Percentiles rank a stretch among this genome's conserved stretches.
These are phyloP conservation scores for Rhizomucor miehei DNA, from an alignment of 371 early-diverging fungal species.

Conservation along the genomic window DNA sequence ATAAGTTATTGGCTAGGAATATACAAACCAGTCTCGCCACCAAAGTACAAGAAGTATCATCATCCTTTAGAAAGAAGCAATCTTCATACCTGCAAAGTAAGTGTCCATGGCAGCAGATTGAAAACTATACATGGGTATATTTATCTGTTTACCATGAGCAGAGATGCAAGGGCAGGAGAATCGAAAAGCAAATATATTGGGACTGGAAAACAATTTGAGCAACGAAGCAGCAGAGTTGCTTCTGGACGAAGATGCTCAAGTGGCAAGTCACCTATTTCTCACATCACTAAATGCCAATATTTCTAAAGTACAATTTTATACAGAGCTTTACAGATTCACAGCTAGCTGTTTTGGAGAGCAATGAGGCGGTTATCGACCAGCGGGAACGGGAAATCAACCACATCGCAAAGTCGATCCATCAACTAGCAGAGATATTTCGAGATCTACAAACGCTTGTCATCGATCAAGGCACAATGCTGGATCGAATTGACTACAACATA, in stretches of 20 bases:
- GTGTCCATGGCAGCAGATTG: constrained; percentile 2
- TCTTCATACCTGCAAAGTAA: constrained; percentile 84
- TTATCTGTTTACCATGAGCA: neutral
- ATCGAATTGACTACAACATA: constrained; percentile 97
- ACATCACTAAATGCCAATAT: neutral
- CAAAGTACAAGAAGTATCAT: constrained; percentile 85
- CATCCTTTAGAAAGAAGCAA: constrained; percentile 81
- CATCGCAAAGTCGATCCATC: constrained; percentile 89
- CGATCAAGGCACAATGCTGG: constrained; percentile 95
- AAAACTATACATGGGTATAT: neutral
- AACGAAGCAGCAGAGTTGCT: constrained; percentile 44
- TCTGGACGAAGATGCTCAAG: constrained; percentile 47
- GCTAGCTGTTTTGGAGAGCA: constrained; percentile 67
- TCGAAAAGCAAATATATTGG: constrained; percentile 45
- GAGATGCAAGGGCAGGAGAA: constrained; percentile 48
- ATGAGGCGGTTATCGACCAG: constrained; percentile 70
- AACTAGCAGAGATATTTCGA: constrained; percentile 88
- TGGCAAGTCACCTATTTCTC: constrained; percentile 22
- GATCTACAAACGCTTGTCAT: constrained; percentile 93
- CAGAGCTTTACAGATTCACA: constrained; percentile 88
- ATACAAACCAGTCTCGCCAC: constrained; percentile 88
- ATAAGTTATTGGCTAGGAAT: constrained; percentile 73
- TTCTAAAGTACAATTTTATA: neutral
- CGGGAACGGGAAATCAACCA: constrained; percentile 91
- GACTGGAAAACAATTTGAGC: constrained; percentile 34